These are phyloP conservation scores for Pseudozyma flocculosa DNA, from an alignment of 1,284 basidiomycete species.

Conservation along the genomic window DNA sequence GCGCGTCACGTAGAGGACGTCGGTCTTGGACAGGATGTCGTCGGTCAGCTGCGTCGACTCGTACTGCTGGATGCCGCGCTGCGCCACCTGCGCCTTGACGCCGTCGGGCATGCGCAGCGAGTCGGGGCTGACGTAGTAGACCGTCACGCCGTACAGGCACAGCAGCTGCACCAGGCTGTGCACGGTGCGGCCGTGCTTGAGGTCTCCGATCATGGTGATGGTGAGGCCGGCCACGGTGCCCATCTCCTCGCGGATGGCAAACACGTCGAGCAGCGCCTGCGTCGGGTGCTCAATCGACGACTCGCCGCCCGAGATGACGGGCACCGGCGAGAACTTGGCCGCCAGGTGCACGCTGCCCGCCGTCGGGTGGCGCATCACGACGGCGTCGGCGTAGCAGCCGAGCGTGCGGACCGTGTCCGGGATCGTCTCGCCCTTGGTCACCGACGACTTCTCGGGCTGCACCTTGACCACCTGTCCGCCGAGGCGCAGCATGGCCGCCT, in stretches of 20 bases:
- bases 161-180: constrained; percentile 93
- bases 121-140: constrained; percentile 93
- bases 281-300: constrained; percentile 97
- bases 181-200: constrained; percentile 97
- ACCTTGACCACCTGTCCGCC: constrained; percentile 92
- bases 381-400: constrained; percentile 91
- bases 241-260: constrained; percentile 95
- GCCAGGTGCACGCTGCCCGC: constrained; percentile 73
- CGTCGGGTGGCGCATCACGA: constrained; percentile 91
- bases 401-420: constrained; percentile 92
- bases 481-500: constrained; percentile 97
- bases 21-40: constrained; percentile 86
- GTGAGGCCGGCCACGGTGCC: constrained; percentile 96
- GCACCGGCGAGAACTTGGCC: constrained; percentile 91
- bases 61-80: constrained; percentile 66
- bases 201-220: constrained; percentile 86
- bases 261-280: constrained; percentile 78
- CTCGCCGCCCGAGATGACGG: constrained; percentile 94
- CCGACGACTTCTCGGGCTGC: constrained; percentile 78
- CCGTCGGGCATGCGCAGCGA: constrained; percentile 87
- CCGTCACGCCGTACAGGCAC: constrained; percentile 76
- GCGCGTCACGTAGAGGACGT: constrained; percentile 94
- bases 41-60: constrained; percentile 78
- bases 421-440: constrained; percentile 90
- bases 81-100: constrained; percentile 71